Conservation (phyloP, 169 alveolate genomes). For the Besnoitia besnoiti region DNA sequence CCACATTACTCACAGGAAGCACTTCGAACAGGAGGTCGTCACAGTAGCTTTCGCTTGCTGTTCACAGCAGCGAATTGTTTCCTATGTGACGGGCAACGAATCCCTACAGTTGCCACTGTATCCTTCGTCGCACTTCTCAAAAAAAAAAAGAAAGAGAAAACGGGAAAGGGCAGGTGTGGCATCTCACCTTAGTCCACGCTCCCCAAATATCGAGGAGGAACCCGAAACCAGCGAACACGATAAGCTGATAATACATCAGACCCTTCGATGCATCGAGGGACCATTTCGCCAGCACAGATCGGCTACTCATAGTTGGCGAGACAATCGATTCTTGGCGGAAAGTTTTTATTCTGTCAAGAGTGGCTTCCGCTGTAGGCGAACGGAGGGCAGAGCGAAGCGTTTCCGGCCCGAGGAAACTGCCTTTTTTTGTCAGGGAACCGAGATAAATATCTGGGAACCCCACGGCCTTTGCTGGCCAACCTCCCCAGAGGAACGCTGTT, state of each 20-base stretch:
- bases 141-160: neutral
- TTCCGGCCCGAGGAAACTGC: constrained; percentile 35
- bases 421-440: constrained; percentile 40
- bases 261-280: constrained; percentile 35
- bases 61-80: too few species aligned
- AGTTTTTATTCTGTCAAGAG: neutral
- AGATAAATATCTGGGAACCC: constrained; percentile 62
- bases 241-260: neutral
- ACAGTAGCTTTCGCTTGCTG: too few species aligned
- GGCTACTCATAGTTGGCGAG: neutral
- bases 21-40: too few species aligned
- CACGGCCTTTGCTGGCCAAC: constrained; percentile 48
- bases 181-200: constrained; percentile 29
- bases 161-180: neutral
- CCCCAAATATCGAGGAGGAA: constrained; percentile 7
- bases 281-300: constrained; percentile 24
- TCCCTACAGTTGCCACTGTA: too few species aligned
- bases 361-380: constrained; percentile 1
- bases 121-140: too few species aligned
- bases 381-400: neutral
- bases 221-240: neutral
- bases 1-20: too few species aligned
- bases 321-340: constrained; percentile 12
- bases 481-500: constrained; percentile 49
- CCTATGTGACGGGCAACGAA: too few species aligned